Base-by-base conservation (phyloP, 768 basidiomycete genomes). In the Collybia mongolica region DNA sequence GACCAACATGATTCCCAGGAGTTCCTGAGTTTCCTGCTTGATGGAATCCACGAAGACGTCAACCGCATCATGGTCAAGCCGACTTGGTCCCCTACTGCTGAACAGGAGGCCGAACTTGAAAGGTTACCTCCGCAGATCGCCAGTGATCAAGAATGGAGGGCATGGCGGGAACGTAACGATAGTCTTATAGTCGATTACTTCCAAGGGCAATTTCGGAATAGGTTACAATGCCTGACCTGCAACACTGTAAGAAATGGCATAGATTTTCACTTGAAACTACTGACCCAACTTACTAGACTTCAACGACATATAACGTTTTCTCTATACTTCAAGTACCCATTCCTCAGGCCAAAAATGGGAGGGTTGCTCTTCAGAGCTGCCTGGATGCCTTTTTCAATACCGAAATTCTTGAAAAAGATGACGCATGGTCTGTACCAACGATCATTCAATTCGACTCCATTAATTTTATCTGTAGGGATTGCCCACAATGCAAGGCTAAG, bases 1-100 rank as follows among this genome's bases (percentile, higher is more conserved):
- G 87, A 94, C 57, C 96, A 99, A 65, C 96, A 99, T 60, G 96
- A 99, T 68, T 94, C 94, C 18, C 97, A 98, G 67, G 96, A 99
- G 69, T 97, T 98, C 67, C 75, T 99, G 36, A 90, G 84, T 19
- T 95, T 96, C 74, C 77, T 99, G 22, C 76, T 99, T 48, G 97
- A 98, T 61, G 91, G 90, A 14, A 82, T 93, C 22, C 90, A 94
- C 60, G 93, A 95, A 61, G 90, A 93, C 63, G 75, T 94, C 44
- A 93, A 93, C 62, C 81, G 90, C 14, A 74, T 98, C 18, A 74
- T 94, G 46, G 68, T 79, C n/a, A 90, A 87, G 58, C 87, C 87
- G 3, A 66, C 72, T 4, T 72, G 80, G 42, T 79, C 80, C 29
- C 73, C 79, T 3, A 88, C 88, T 7, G 83, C 90, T 0, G 86